Conservation (phyloP, 225 moss, liverwort and hornwort species). For the Sphagnum contortum region DNA sequence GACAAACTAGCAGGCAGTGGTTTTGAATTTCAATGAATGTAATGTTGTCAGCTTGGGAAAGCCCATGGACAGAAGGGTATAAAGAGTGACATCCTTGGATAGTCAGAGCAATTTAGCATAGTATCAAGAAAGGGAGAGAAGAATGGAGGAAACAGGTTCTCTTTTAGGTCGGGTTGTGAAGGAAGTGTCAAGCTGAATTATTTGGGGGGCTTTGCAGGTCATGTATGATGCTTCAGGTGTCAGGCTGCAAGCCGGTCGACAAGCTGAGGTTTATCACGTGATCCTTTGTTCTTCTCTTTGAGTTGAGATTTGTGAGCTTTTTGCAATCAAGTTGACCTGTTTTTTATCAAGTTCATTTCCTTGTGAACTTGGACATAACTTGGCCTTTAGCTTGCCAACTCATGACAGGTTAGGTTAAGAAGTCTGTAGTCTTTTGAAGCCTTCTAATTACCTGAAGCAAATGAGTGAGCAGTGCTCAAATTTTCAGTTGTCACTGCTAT, state of each 20-base stretch:
- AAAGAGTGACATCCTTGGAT: no score
- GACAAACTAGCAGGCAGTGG: background rate
- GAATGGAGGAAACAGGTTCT: background rate
- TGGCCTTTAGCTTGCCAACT: background rate
- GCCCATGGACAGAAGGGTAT: no score
- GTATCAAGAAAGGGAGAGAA: background rate
- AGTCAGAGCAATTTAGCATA: background rate
- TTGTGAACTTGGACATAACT: slow-evolving; percentile 1
- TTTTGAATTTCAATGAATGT: background rate
- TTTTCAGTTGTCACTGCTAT: no score
- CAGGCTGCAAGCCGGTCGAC: slow-evolving; percentile 93
- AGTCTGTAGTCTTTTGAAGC: no score
- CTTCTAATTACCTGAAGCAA: no score
- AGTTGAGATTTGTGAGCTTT: background rate
- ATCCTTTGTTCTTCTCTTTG: background rate
- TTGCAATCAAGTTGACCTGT: no score
- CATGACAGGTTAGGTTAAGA: no score
- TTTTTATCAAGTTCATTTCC: background rate
- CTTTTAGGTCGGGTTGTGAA: background rate
- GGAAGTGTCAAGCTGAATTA: background rate
- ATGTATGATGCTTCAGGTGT: slow-evolving; percentile 99
- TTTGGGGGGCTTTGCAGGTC: slow-evolving; percentile 33
- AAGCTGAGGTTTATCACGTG: slow-evolving; percentile 61
- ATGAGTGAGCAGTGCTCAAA: no score
- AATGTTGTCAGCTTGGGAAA: no score